Conservation (phyloP, 768 basidiomycete species). For the Coprinopsis strossmayeri region DNA sequence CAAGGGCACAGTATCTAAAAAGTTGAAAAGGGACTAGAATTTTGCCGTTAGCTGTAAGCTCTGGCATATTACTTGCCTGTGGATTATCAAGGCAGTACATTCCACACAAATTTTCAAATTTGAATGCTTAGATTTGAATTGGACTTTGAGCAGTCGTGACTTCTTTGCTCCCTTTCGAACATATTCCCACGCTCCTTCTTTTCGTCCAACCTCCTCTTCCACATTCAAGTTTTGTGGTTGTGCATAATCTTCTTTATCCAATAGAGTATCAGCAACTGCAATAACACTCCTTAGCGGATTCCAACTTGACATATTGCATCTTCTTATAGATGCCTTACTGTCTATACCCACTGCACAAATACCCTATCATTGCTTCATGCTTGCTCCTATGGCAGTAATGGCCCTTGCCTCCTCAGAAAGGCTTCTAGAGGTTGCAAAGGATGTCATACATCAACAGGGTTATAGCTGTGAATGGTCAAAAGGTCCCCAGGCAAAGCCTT, state of each 20-base stretch:
- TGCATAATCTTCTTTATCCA: not conserved
- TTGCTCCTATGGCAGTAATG: constrained; percentile 3
- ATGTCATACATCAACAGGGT: constrained; percentile 16
- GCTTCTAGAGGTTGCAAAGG: constrained; percentile 20
- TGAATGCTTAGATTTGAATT: no score
- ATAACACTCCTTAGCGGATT: constrained; percentile 18
- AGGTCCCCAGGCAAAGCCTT: constrained; percentile 13
- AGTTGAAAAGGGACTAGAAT: no score
- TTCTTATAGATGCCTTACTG: not conserved
- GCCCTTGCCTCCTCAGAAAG: constrained; percentile 8
- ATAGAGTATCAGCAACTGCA: not conserved
- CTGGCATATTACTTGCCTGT: no score
- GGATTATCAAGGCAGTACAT: no score
- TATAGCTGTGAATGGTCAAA: constrained; percentile 24
- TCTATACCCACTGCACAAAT: not conserved
- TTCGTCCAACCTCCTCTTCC: not conserved
- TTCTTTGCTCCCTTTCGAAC: no score
- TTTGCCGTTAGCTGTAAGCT: no score
- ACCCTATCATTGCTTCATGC: not conserved
- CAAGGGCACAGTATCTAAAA: no score
- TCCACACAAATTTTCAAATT: no score
- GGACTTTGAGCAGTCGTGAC: no score
- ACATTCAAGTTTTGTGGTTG: not conserved
- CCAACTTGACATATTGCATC: constrained; percentile 10
- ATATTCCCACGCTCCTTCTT: not conserved